Base-by-base conservation (phyloP, 352 stramenopile genomes). In the Globisporangium okanoganense region DNA sequence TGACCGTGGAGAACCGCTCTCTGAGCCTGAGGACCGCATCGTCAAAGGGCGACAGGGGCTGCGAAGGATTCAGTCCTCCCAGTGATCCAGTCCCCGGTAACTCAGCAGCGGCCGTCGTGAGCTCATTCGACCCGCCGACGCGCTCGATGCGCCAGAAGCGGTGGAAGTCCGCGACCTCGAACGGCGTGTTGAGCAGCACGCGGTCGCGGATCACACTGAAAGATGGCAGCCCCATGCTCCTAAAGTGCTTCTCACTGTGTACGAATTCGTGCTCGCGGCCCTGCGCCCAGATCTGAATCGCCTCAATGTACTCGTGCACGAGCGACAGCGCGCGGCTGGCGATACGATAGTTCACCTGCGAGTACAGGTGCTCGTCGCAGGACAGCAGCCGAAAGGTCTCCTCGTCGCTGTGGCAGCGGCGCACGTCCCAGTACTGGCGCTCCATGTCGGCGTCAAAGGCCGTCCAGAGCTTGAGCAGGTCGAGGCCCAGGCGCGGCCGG, bases 121-220 rank as follows among this genome's bases (percentile, higher is more conserved):
- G 29, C 9, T 56, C 29, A 29, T 43, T 56, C 8, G 49, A 56
- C 13, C 49, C 12, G 16, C 43, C 29, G 29, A 56, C 12, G 3
- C 49, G 49, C n/a, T 56, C 29, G 22, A 43, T 25, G 18, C 20
- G 5, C 29, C 25, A 56, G n/a, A 56, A 56, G 29, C 49, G 49
- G 29, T 56, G 49, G n/a, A 56, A 56, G 16, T 56, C 49, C 31
- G 49, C 27, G 49, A 56, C 5, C 49, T 56, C n/a, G 12, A 56
- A 43, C 5, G 29, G 29, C 12, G 22, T 38, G 29, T 56, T 43
- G 18, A 20, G 49, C n/a, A 27, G 14, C 49, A 56, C 49, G 5
- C 29, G 49, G 31, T 56, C n/a, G 5, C 49, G 49, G 10, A 56
- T 56, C 9, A 43, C 49, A 20, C 22, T 22, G 7, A 56, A 56